Conservation (phyloP, 345 rosid species). For the Lagerstroemia speciosa region DNA sequence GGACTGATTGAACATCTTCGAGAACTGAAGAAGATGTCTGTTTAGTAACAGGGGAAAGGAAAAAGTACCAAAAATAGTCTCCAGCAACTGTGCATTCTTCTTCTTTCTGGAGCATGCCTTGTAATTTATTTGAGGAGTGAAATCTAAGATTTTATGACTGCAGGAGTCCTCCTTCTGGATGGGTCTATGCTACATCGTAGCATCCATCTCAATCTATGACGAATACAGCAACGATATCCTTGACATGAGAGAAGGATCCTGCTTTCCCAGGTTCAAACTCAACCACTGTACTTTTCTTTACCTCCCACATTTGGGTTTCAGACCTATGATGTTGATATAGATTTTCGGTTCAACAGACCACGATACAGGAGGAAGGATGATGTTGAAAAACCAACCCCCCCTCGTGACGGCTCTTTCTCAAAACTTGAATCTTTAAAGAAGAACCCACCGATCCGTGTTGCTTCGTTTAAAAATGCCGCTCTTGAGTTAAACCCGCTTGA, state of each 20-base stretch:
- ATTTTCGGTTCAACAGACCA: conserved; percentile 34
- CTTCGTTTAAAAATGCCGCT: conserved; percentile 41
- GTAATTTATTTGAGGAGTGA: not conserved
- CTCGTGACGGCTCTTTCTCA: conserved; percentile 33
- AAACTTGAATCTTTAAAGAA: conserved; percentile 33
- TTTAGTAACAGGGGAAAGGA: too few relatives aligned
- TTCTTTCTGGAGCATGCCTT: not conserved
- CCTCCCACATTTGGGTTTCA: not conserved
- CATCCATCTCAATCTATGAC: conserved; percentile 73
- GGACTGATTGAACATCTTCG: too few relatives aligned
- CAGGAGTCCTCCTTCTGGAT: conserved; percentile 85
- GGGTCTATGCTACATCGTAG: conserved; percentile 69
- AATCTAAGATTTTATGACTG: conserved; percentile 5
- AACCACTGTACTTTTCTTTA: not conserved
- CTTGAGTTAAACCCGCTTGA: conserved; percentile 73
- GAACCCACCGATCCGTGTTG: conserved; percentile 30
- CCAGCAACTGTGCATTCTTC: not conserved
- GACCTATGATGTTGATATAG: conserved; percentile 1
- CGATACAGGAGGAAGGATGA: conserved; percentile 27
- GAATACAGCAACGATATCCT: conserved; percentile 90
- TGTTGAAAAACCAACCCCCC: conserved; percentile 17
- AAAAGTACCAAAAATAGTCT: not conserved
- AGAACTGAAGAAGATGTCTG: too few relatives aligned
- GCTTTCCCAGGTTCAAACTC: conserved; percentile 59
- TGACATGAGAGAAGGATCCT: conserved; percentile 89